Evolutionary conservation across 1,284 basidiomycete species (phyloP).

Genomic region (Exsudoporus floridanus): DNA sequence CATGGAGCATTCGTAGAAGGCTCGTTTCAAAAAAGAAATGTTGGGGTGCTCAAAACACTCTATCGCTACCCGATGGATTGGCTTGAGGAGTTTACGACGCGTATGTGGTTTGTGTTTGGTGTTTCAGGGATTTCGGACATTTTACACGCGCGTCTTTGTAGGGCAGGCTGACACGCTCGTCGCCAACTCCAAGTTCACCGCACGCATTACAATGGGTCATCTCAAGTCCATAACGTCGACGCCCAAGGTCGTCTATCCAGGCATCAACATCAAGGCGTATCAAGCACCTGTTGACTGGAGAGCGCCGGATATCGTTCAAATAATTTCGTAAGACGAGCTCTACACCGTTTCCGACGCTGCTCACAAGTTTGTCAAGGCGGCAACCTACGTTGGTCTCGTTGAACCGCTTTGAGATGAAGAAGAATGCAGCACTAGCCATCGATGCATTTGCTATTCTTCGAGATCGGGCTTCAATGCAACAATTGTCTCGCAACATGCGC

Average conservation of each 20-base stretch:
- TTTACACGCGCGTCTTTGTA: conserved; percentile 31
- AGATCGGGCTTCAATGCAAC: conserved; percentile 14
- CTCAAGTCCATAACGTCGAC: conserved; percentile 67
- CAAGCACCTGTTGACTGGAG: conserved; percentile 42
- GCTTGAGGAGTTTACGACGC: conserved; percentile 87
- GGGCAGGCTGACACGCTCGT: conserved; percentile 88
- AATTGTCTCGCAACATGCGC: conserved; percentile 40
- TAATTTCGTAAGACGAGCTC: conserved; percentile 61
- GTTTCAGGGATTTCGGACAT: not conserved
- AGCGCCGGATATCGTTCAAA: conserved; percentile 53
- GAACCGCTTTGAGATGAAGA: conserved; percentile 96
- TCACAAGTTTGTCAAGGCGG: conserved; percentile 43
- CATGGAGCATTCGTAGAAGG: conserved; percentile 72
- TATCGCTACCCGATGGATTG: conserved; percentile 91
- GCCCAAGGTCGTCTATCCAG: conserved; percentile 87
- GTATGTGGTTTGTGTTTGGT: conserved; percentile 45
- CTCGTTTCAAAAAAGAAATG: conserved; percentile 37
- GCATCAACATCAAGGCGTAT: conserved; percentile 81
- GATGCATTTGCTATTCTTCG: conserved; percentile 67
- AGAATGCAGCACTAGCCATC: conserved; percentile 84
- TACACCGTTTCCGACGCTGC: not conserved
- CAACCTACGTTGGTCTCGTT: conserved; percentile 83
- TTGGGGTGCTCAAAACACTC: conserved; percentile 60
- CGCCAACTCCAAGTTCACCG: conserved; percentile 91
- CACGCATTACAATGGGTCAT: conserved; percentile 72